Conservation (phyloP, 805 yeast species). For the Metschnikowia anglica region DNA sequence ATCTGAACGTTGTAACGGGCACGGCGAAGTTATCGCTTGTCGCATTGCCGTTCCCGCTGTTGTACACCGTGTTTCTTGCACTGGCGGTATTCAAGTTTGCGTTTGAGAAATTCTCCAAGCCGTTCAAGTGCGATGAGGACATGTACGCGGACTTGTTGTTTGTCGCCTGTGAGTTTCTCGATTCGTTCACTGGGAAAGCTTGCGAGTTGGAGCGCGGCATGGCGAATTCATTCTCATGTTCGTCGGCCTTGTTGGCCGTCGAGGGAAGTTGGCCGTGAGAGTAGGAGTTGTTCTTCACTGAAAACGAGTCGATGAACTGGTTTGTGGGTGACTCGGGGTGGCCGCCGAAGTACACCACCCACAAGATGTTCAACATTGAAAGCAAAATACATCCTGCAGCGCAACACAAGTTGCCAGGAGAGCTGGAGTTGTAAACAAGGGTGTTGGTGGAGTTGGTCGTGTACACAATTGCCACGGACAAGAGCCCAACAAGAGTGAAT, state of each 20-base stretch:
- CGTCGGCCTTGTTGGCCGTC: constrained; percentile 21
- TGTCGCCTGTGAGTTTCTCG: constrained; percentile 37
- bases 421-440: constrained; percentile 62
- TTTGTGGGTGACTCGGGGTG: constrained; percentile 86
- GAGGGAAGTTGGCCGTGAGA: constrained; percentile 36
- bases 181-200: constrained; percentile 32
- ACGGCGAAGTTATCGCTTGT: constrained; percentile 24
- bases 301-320: constrained; percentile 80
- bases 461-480: constrained; percentile 77
- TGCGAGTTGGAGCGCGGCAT: constrained; percentile 20
- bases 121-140: constrained; percentile 59
- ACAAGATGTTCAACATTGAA: constrained; percentile 76
- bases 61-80: constrained; percentile 17
- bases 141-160: constrained; percentile 37
- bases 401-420: constrained; percentile 74
- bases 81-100: constrained; percentile 35
- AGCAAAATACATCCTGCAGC: constrained; percentile 89
- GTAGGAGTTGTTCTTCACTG: constrained; percentile 47
- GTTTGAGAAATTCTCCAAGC: constrained; percentile 54
- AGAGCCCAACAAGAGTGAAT: constrained; percentile 51
- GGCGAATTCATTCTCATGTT: constrained; percentile 26
- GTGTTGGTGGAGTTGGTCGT: constrained; percentile 80
- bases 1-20: constrained; percentile 53
- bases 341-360: constrained; percentile 89
- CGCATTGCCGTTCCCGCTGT: constrained; percentile 17